Percentiles rank a stretch among this genome's conserved stretches.
Conservation (phyloP, 768 basidiomycete species). For the Rhodotorula babjevae region DNA sequence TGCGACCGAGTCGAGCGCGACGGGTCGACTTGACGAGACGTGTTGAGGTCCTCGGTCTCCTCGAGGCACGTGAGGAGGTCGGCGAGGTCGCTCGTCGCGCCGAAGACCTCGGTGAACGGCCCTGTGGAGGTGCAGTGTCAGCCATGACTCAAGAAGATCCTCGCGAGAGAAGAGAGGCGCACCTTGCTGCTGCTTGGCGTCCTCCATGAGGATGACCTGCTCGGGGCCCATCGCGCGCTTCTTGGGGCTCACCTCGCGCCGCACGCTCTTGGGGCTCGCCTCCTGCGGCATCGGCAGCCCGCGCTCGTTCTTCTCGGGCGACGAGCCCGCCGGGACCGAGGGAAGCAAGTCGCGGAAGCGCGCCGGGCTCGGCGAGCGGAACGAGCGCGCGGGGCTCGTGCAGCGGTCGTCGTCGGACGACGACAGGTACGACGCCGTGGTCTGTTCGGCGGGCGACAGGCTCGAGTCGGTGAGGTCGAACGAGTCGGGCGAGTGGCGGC, state of each 20-base stretch:
- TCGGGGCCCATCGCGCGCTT: slow-evolving; percentile 35
- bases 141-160: background rate
- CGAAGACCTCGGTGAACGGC: slow-evolving; percentile 11
- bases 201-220: slow-evolving; percentile 30
- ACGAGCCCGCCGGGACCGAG: slow-evolving; percentile 9
- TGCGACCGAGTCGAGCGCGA: background rate
- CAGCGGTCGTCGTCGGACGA: background rate
- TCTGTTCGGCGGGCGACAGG: background rate
- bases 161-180: no score
- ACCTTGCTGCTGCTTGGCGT: background rate
- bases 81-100: slow-evolving; percentile 34
- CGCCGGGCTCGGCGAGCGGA: slow-evolving; percentile 22
- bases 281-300: slow-evolving; percentile 15
- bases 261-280: background rate
- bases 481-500: slow-evolving; percentile 3
- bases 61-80: slow-evolving; percentile 27
- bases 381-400: background rate
- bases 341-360: slow-evolving; percentile 26
- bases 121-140: background rate
- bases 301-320: slow-evolving; percentile 17
- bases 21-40: background rate
- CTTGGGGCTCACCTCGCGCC: slow-evolving; percentile 5
- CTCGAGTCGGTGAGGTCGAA: background rate
- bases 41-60: slow-evolving; percentile 14
- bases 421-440: background rate